These are phyloP conservation scores for Opeltia flavorubescens DNA, from an alignment of 495 filamentous ascomycete genomes.

Conservation along the genomic window DNA sequence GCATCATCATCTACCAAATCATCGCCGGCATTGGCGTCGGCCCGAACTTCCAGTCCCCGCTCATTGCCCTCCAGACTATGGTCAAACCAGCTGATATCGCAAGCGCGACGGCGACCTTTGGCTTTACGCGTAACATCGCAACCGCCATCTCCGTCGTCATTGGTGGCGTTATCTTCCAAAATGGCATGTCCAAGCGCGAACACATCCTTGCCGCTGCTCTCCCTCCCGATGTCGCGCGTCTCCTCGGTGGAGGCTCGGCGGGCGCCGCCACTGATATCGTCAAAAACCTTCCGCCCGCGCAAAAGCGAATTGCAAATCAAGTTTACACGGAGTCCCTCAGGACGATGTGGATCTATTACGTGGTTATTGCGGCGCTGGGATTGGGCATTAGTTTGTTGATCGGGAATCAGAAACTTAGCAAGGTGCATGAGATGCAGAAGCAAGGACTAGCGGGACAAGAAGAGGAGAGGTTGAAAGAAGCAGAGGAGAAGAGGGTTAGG, in stretches of 20 bases:
- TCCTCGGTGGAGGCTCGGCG: constrained; percentile 34
- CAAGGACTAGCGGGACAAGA: constrained; percentile 46
- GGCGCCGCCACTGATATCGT: constrained; percentile 46
- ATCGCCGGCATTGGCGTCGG: constrained; percentile 41
- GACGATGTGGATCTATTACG: constrained; percentile 58
- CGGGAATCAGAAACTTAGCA: constrained; percentile 39
- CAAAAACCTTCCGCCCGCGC: constrained; percentile 27
- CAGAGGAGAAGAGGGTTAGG: constrained; percentile 20
- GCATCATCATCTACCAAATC: constrained; percentile 39
- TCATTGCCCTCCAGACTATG: constrained; percentile 43
- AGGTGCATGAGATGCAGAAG: constrained; percentile 44
- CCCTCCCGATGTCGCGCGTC: constrained; percentile 19
- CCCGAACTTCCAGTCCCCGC: constrained; percentile 42
- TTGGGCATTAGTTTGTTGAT: constrained; percentile 42
- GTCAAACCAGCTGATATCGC: constrained; percentile 37
- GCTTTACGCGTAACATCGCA: constrained; percentile 36
- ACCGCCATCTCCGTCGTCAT: constrained; percentile 40
- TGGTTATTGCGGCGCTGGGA: constrained; percentile 36
- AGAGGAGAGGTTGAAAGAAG: constrained; percentile 24
- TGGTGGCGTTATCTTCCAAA: constrained; percentile 44
- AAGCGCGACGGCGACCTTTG: constrained; percentile 36
- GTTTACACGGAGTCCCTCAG: constrained; percentile 43
- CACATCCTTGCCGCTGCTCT: constrained; percentile 23
- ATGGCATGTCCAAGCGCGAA: constrained; percentile 33
- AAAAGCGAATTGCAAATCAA: constrained; percentile 32